Base-by-base conservation (phyloP, 768 basidiomycete genomes). In the Lactarius psammicola region DNA sequence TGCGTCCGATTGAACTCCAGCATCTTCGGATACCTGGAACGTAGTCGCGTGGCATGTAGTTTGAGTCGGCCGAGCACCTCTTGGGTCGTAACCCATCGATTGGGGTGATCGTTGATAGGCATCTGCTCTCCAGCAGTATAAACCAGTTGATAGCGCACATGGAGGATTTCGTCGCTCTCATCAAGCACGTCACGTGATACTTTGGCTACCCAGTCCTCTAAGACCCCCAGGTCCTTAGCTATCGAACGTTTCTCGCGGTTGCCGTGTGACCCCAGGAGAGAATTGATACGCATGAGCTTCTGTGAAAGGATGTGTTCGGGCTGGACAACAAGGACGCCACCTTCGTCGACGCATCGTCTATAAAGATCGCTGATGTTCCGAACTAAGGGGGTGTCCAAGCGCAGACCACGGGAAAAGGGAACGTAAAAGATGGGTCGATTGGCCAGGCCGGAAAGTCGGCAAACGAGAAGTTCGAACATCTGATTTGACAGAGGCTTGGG, bases 221-320 rank as follows among this genome's bases (percentile, higher is more conserved):
- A 10, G 7, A 6, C 34, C 8, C 13, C 31, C 18, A 65, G 34
- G 9, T 49, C 44, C 4, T 26, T 17, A 11, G 55, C 59, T 6
- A 61, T 26, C 3, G 33, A 23, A 20, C 0, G 3, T 31, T 54
- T 26, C 33, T 38, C 15, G 54, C 1, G 1, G 40, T 38, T 20
- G 15, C 54, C 18, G 38, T 33, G 11, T 77, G 62, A 33, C 74
- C 72, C 36, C 69, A 73, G 34, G 20, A 60, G 28, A 18, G 13
- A 9, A 62, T 85, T 79, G 28, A 84, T 72, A 3, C 75, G 77
- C 76, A 81, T 78, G 20, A 85, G 74, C 67, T 78, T 77, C 64
- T 82, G 80, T 0, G 85, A 85, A 3, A 85, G 75, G 15, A 84
- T 73, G 33, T 86, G 82, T 55, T 85, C 84, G 0, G 84, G 85